Conservation (phyloP, 2,329 filamentous ascomycete genomes). For the Cercospora citrullina region DNA sequence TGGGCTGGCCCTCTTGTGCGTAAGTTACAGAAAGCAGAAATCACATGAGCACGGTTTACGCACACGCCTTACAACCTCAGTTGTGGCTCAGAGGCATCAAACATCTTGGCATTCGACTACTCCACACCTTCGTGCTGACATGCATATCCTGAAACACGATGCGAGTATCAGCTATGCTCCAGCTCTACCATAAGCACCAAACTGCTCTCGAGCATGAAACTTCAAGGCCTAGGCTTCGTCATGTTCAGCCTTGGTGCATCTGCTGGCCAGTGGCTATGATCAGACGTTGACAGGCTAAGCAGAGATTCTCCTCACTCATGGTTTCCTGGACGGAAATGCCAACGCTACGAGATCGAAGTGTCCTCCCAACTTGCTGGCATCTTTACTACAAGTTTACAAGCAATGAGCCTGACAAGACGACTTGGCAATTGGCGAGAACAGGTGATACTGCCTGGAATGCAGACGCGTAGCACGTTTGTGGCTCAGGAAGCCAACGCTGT, state of each 20-base stretch:
- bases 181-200: neutral
- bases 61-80: constrained; percentile 1
- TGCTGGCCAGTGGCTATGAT: neutral
- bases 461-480: neutral
- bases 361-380: neutral
- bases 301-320: neutral
- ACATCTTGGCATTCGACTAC: constrained; percentile 1
- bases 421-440: constrained; percentile 4
- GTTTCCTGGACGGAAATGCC: neutral
- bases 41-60: neutral
- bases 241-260: neutral
- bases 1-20: neutral
- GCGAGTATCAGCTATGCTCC: neutral
- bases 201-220: neutral
- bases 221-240: neutral
- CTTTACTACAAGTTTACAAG: constrained; percentile 1
- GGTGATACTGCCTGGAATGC: neutral
- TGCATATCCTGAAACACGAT: constrained; percentile 7
- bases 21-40: neutral
- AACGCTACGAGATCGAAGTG: neutral
- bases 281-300: neutral
- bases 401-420: neutral
- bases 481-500: neutral
- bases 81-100: constrained; percentile 10
- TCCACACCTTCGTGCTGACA: neutral